Conservation (phyloP, 2,329 filamentous ascomycete genomes). For the Passalora sequoiae region DNA sequence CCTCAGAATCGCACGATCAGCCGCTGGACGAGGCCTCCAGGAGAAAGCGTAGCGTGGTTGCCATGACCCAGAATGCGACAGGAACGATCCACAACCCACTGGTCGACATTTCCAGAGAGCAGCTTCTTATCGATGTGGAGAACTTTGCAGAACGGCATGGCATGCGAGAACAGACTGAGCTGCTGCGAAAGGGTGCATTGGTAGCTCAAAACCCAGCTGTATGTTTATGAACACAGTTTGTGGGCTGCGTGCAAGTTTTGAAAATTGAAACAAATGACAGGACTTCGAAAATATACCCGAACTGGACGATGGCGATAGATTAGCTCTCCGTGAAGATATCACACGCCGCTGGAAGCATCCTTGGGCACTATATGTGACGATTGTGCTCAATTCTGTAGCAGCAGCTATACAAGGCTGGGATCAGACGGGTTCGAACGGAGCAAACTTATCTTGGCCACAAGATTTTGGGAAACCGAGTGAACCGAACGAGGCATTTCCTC, state of each 20-base stretch:
- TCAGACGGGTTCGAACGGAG: conserved; percentile 49
- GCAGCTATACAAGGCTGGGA: conserved; percentile 52
- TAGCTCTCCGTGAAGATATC: conserved; percentile 42
- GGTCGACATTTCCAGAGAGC: conserved; percentile 47
- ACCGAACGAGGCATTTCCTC: no score
- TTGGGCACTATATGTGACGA: conserved; percentile 45
- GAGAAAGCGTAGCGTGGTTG: no score
- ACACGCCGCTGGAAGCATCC: conserved; percentile 50
- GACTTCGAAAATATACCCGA: conserved; percentile 42
- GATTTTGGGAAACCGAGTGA: conserved; percentile 29
- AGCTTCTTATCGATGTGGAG: conserved; percentile 52
- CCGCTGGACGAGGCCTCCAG: no score
- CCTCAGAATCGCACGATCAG: no score
- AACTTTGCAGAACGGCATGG: conserved; percentile 48
- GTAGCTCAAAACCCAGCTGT: conserved; percentile 48
- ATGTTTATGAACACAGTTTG: no score
- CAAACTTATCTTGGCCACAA: conserved; percentile 48
- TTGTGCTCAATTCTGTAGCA: conserved; percentile 50
- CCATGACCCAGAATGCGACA: no score
- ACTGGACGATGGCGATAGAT: conserved; percentile 40
- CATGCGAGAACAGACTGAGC: conserved; percentile 38
- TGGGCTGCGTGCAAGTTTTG: no score
- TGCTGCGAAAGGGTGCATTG: conserved; percentile 46
- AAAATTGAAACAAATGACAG: no score
- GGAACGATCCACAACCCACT: conserved; percentile 52